Base-by-base conservation (phyloP, 371 early-diverging fungal genomes). In the Mortierella sp. region DNA sequence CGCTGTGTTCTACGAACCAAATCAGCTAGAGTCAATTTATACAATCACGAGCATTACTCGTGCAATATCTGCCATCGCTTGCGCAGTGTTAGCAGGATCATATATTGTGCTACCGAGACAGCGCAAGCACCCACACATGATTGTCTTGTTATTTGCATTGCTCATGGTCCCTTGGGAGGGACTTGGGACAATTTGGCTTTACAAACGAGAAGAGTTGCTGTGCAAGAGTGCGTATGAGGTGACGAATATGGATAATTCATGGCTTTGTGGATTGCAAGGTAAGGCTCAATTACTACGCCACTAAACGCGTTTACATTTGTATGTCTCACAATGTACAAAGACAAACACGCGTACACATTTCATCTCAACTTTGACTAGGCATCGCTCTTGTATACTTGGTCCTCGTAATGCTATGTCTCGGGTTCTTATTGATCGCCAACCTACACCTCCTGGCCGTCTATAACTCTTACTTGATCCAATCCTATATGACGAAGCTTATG, bases 201-300 rank as follows among this genome's bases (percentile, higher is more conserved):
- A 64, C 39, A 68, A 69, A 43, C 68, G 55, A 37, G 67, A 72
- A 20, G 60, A 68, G 10, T 26, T 81, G n/a, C 28, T 76, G 55
- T 81, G 83, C 64, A 59, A 73, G 24, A 76, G 37, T 37, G 59
- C 35, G 3, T 69, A 65, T 22, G 83, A 81, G 59, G 63, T 66
- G 14, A 58, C 83, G 1, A 70, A 62, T n/a, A 76, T 81, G 73
- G 14, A 70, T 24, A 81, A 81, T 28, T 81, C 83, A 5, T 72
- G 73, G 76, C 32, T 81, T n/a, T 81, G 83, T 24, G 83, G 83
- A 39, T 22, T 81, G 9, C 83, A 81, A 76, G 83, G 80, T 79
- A 75, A 43, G 8, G 10, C 6, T 35, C 35, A 35, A 35, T 35
- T 35, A 35, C 35, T 35, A 5, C 6, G 6, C 35, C 35, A 35